These are phyloP conservation scores for Dryas octopetala DNA, from an alignment of 306 rosid species.

Conservation along the genomic window DNA sequence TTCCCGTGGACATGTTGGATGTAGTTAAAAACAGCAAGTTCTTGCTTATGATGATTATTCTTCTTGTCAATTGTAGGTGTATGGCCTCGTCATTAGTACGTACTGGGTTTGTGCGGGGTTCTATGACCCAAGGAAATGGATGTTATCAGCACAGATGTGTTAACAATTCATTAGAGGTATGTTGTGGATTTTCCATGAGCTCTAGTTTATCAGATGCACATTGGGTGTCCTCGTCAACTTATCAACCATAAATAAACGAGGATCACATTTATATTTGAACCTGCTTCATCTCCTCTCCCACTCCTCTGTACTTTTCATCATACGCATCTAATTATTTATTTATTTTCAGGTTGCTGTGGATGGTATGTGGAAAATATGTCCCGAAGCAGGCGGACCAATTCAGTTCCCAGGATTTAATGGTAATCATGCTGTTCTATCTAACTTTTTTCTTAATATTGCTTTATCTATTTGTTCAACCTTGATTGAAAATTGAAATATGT, in stretches of 20 bases:
- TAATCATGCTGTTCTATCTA: slow-evolving; percentile 26
- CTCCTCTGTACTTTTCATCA: background rate
- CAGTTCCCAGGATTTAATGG: slow-evolving; percentile 89
- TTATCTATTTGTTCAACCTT: slow-evolving; percentile 7
- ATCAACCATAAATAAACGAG: background rate
- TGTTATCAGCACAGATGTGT: slow-evolving; percentile 91
- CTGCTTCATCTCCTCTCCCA: background rate
- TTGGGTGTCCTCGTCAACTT: background rate
- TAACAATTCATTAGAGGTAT: slow-evolving; percentile 79
- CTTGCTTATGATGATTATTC: slow-evolving; percentile 33
- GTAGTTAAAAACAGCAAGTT: slow-evolving; percentile 7
- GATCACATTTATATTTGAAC: background rate
- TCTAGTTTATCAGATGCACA: slow-evolving; percentile 16
- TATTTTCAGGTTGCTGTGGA: slow-evolving; percentile 81
- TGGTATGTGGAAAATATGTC: slow-evolving; percentile 85
- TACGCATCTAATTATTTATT: background rate
- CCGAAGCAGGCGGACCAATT: slow-evolving; percentile 81
- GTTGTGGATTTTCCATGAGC: slow-evolving; percentile 12
- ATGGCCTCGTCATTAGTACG: slow-evolving; percentile 96
- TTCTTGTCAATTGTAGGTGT: slow-evolving; percentile 57
- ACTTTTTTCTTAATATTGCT: background rate
- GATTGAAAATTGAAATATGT: slow-evolving; percentile 5
- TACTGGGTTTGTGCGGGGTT: slow-evolving; percentile 90
- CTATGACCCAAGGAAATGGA: slow-evolving; percentile 89
- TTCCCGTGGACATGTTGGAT: slow-evolving; percentile 1